Evolutionary conservation across 2,329 filamentous ascomycete species (phyloP).

Genomic region (Metarhizium album): DNA sequence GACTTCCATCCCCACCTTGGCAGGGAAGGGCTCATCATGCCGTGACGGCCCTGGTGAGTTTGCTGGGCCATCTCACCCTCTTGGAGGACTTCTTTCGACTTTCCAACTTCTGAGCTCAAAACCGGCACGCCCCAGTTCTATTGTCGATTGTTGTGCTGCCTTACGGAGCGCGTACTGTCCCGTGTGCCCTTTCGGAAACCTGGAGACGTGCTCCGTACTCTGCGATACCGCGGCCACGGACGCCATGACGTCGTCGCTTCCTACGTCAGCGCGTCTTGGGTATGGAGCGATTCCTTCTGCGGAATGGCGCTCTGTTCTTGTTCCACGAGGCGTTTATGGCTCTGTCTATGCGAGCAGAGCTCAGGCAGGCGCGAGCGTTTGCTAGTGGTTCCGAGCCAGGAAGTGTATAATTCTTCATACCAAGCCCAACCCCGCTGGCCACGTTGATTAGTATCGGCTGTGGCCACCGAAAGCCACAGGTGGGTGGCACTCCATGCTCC

Average conservation of each 20-base stretch:
- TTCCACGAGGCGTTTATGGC: neutral
- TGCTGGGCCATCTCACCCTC: neutral
- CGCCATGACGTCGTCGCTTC: neutral
- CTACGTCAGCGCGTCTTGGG: neutral
- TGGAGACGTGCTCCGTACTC: neutral
- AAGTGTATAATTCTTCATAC: neutral
- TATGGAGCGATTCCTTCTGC: neutral
- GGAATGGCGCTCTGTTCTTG: neutral
- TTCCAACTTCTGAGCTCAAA: constrained; percentile 14
- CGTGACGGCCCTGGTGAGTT: neutral
- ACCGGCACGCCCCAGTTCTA: neutral
- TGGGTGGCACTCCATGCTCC: no score
- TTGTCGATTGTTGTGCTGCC: no score
- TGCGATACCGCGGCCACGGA: neutral
- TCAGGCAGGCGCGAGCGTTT: neutral
- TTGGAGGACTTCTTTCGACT: constrained; percentile 21
- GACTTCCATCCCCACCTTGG: neutral
- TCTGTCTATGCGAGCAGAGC: neutral
- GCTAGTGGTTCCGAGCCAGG: neutral
- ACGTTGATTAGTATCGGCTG: neutral
- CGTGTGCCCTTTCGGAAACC: neutral
- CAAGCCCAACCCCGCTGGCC: neutral
- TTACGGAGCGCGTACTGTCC: no score
- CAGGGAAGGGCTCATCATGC: neutral
- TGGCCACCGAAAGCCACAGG: neutral